Evolutionary conservation across 164 flowering plant genomes (phyloP).

Genomic region (Cinnamomum micranthum): DNA sequence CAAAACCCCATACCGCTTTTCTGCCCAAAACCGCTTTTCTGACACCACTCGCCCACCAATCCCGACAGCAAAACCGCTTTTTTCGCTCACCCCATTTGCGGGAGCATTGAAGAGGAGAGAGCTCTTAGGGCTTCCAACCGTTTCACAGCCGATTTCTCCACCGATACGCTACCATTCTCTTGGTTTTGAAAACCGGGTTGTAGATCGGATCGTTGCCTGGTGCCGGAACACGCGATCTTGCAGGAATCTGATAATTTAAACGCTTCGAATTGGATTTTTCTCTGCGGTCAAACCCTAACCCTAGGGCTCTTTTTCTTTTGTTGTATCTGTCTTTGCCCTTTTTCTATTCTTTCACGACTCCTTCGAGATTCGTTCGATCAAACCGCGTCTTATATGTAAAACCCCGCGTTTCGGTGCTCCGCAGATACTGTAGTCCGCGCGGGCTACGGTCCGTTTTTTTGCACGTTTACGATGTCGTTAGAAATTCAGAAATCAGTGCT

Average conservation of each 20-base stretch:
- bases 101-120: slow-evolving; percentile 10
- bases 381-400: slow-evolving; percentile 9
- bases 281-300: slow-evolving; percentile 25
- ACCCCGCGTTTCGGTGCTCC: not conserved
- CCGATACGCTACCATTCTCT: not conserved
- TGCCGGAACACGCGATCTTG: slow-evolving; percentile 7
- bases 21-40: not conserved
- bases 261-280: slow-evolving; percentile 8
- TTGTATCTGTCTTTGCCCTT: slow-evolving; percentile 1
- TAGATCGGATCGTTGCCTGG: slow-evolving; percentile 11
- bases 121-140: slow-evolving; percentile 7
- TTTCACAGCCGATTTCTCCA: slow-evolving; percentile 11
- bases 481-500: not conserved
- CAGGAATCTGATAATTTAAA: slow-evolving; percentile 18
- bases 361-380: slow-evolving; percentile 8
- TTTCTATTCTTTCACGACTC: slow-evolving; percentile 8
- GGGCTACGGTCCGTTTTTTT: not conserved
- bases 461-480: too few relatives aligned
- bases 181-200: slow-evolving; percentile 8
- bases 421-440: not conserved
- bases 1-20: not conserved
- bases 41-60: slow-evolving; percentile 6
- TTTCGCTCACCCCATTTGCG: slow-evolving; percentile 18
- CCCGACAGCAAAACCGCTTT: slow-evolving; percentile 12
- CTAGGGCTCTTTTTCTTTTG: not conserved